These are phyloP conservation scores for Populus tomentosa DNA, from an alignment of 441 rosid genomes.

Conservation along the genomic window DNA sequence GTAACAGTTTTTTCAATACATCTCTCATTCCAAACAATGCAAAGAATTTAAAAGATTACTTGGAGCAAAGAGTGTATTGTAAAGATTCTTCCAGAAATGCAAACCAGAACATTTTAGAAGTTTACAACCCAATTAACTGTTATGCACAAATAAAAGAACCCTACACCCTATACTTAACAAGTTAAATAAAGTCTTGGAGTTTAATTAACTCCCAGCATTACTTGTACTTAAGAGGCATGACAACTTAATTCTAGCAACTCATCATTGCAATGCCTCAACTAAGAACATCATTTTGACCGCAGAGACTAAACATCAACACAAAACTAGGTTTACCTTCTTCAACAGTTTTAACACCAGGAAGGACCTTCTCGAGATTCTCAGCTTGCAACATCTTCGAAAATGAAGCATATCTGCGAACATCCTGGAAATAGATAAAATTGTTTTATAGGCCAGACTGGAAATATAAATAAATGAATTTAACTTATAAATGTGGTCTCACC, in stretches of 20 bases:
- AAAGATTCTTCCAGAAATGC: not conserved
- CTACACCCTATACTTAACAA: not conserved
- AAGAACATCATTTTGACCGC: not conserved
- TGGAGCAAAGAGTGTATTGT: not conserved
- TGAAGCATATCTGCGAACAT: slow-evolving; percentile 39
- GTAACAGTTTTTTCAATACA: not conserved
- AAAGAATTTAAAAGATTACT: not conserved
- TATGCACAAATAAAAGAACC: not conserved
- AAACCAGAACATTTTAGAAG: not conserved
- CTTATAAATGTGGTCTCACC: slow-evolving; percentile 35
- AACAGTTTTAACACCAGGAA: slow-evolving; percentile 52
- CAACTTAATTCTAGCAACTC: not conserved
- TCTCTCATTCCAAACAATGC: not conserved
- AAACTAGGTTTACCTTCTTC: slow-evolving; percentile 55
- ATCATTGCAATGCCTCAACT: not conserved
- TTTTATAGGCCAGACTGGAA: not conserved
- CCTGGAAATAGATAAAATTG: slow-evolving; percentile 40
- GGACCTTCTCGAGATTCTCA: slow-evolving; percentile 53
- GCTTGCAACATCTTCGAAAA: slow-evolving; percentile 58
- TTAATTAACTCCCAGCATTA: not conserved
- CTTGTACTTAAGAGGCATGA: not conserved
- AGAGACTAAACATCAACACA: not conserved
- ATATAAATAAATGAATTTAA: slow-evolving; percentile 10
- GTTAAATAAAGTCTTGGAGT: not conserved
- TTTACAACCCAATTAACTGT: not conserved